A percentile compares a stretch with the other conserved stretches of the same genome.
Evolutionary conservation across 805 yeast genomes (phyloP).

Genomic region (Monosporozyma siamensis): DNA sequence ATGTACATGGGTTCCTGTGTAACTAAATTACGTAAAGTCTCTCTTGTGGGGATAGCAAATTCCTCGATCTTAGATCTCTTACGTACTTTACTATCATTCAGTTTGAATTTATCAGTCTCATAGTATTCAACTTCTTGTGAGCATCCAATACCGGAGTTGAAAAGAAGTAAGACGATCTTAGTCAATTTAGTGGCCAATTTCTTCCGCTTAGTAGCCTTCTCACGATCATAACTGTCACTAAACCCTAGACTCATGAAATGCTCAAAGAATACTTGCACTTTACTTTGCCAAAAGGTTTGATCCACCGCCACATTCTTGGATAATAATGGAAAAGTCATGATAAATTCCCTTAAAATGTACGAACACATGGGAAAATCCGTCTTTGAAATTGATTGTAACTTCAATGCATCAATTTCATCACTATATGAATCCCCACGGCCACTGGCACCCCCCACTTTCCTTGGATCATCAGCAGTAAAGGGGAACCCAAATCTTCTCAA

Average conservation of each 20-base stretch:
- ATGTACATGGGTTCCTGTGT: conserved; percentile 29
- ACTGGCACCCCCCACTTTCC: conserved; percentile 2
- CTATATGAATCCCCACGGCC: background rate
- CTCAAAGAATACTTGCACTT: conserved; percentile 75
- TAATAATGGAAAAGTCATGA: conserved; percentile 70
- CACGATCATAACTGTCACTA: conserved; percentile 65
- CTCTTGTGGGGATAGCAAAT: conserved; percentile 34
- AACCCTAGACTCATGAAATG: conserved; percentile 64
- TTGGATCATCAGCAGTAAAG: conserved; percentile 44
- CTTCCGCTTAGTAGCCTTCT: conserved; percentile 61
- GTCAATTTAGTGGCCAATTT: conserved; percentile 53
- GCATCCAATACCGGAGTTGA: conserved; percentile 66
- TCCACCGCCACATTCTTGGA: conserved; percentile 34
- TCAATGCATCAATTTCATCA: background rate
- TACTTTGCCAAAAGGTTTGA: conserved; percentile 66
- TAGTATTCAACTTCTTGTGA: conserved; percentile 45
- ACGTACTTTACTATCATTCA: conserved; percentile 24
- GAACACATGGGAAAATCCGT: conserved; percentile 57
- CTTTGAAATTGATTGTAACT: background rate
- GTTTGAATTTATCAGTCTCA: conserved; percentile 25
- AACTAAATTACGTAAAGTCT: conserved; percentile 27
- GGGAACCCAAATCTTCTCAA: conserved; percentile 72
- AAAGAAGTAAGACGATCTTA: conserved; percentile 54
- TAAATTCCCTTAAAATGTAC: conserved; percentile 53
- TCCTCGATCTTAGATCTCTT: conserved; percentile 27